Evolutionary conservation across 176 grass and related monocot genomes (phyloP), one percentile per base, ranked within the genome.

Genomic region (Eremochloa ophiuroides): DNA sequence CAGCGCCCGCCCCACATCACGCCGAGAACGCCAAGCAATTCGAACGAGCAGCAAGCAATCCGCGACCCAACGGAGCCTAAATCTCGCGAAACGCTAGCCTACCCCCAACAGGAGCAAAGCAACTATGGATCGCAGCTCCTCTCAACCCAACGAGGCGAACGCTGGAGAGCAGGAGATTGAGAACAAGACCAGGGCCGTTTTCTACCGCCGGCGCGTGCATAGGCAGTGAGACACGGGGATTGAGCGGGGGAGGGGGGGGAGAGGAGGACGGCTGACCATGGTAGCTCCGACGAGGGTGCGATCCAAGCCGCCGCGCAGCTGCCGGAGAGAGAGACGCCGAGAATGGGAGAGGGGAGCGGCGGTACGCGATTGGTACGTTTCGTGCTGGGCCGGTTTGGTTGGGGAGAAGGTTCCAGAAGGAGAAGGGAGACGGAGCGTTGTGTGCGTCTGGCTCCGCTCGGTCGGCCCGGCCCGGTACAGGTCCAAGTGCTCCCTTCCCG

Each of bases 191-290:
- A 12, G n/a, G 29, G 5, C 5, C 28, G 8, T 35, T 38, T 16
- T 16, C 28, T 15, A 48, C 22, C 17, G 23, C 27, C 42, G 62
- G 22, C 7, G 15, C 30, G 17, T 17, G 47, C 10, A 14, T 13
- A 66, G 29, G 62, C 42, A 51, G 76, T 5, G 50, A 7, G 22
- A 11, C 0, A 0, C 22, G 0, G 20, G 33, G 28, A 8, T 28
- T 6, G 56, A 62, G 40, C 8, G 8, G 17, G 2, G 37, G 8
- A 44, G 6, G 35, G 13, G 44, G 8, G 61, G 40, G 16, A 11
- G 33, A 4, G 55, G 31, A 55, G 64, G 15, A 33, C 14, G 61
- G 20, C 78, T 77, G 44, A 85, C 83, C 87, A 89, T 89, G 71
- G 20, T 63, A 20, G 27, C 47, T 33, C 64, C 42, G 51, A 14